These are phyloP conservation scores for Neostapfia colusana DNA, from an alignment of 176 grass and related monocot species.

Conservation along the genomic window DNA sequence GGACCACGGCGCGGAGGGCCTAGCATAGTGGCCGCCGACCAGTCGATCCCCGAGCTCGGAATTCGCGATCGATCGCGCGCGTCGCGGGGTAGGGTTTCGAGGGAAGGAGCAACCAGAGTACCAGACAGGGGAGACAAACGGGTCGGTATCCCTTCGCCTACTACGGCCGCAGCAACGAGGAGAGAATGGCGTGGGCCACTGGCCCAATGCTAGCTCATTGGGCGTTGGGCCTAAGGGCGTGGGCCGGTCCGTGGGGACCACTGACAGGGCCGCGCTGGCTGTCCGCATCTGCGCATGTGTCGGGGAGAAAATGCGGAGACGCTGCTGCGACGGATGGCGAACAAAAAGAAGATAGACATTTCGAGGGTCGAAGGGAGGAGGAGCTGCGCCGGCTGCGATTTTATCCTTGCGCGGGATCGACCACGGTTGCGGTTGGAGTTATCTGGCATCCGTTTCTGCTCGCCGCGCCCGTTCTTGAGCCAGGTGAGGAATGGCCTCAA, in stretches of 20 bases:
- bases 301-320: conserved; percentile 13
- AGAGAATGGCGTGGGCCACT: no score
- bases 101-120: conserved; percentile 26
- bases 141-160: no score
- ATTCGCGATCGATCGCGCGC: conserved; percentile 27
- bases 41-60: neutral
- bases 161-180: no score
- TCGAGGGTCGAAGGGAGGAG: no score
- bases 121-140: neutral
- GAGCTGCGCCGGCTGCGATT: neutral
- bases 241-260: no score
- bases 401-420: conserved; percentile 3
- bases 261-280: no score
- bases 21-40: conserved; percentile 17
- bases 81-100: conserved; percentile 33
- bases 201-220: no score
- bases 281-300: no score
- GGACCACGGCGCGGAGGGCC: conserved; percentile 55
- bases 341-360: neutral
- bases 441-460: neutral
- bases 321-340: neutral
- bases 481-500: conserved; percentile 11
- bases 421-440: neutral
- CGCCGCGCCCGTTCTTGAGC: neutral
- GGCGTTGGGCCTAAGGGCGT: no score